Evolutionary conservation across 2,329 filamentous ascomycete species (phyloP).

Genomic region (Colletotrichum scovillei): DNA sequence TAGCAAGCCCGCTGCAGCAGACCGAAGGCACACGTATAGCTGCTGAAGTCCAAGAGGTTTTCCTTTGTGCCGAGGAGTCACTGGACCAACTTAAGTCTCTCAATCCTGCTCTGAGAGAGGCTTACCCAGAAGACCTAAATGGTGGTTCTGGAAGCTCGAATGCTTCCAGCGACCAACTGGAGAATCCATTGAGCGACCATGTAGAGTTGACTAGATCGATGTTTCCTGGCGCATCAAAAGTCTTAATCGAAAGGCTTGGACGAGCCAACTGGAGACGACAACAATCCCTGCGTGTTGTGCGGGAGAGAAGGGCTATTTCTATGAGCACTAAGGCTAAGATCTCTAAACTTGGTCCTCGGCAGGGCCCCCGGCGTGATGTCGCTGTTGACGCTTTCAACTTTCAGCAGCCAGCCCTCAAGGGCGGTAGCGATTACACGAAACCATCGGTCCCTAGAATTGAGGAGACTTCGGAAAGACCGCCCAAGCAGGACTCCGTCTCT

Average conservation of each 20-base stretch:
- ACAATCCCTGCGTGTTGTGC: not conserved
- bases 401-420: slow-evolving; percentile 15
- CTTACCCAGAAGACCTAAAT: slow-evolving; percentile 8
- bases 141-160: not conserved
- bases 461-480: not conserved
- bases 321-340: not conserved
- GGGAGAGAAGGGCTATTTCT: not conserved
- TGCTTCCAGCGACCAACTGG: not conserved
- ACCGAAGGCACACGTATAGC: not conserved
- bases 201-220: not conserved
- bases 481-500: not conserved
- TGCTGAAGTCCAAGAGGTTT: not conserved
- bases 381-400: slow-evolving; percentile 22
- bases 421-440: not conserved
- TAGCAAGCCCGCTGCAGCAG: not conserved
- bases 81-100: not conserved
- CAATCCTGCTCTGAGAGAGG: not conserved
- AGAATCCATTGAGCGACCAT: not conserved
- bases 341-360: not conserved
- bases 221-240: slow-evolving; percentile 4
- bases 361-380: slow-evolving; percentile 1
- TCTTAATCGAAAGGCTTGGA: not conserved
- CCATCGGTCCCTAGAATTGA: not conserved
- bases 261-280: slow-evolving; percentile 18
- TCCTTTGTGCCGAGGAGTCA: not conserved